Conservation (phyloP, 1,284 basidiomycete genomes). For the Cystobasidiaceae sp. region DNA sequence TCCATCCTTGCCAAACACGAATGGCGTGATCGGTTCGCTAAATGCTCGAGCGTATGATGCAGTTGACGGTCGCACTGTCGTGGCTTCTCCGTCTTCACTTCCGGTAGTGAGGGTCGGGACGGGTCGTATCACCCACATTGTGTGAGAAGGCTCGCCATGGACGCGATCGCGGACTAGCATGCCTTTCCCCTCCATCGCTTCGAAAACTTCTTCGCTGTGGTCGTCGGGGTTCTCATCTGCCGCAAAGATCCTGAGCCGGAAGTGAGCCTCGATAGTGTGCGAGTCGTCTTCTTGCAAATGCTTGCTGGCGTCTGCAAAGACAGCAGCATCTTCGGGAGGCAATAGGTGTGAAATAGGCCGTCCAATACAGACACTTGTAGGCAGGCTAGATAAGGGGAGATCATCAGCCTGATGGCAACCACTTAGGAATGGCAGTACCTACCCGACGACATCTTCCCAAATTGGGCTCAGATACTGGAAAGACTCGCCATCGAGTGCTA, state of each 20-base stretch:
- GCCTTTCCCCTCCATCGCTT: conserved; percentile 85
- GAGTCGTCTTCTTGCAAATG: conserved; percentile 84
- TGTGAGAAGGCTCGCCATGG: conserved; percentile 80
- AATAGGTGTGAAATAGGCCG: conserved; percentile 76
- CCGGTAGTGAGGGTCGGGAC: conserved; percentile 35
- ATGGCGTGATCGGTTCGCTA: conserved; percentile 45
- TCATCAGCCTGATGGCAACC: conserved; percentile 28
- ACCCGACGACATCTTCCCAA: conserved; percentile 89
- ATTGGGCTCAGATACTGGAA: conserved; percentile 92
- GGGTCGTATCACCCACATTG: conserved; percentile 98
- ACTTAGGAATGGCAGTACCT: conserved; percentile 47
- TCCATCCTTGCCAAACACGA: conserved; percentile 63
- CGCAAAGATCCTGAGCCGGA: conserved; percentile 71
- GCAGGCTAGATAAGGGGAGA: conserved; percentile 61
- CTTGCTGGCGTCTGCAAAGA: conserved; percentile 82
- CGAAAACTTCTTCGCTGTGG: conserved; percentile 44
- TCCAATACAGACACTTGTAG: conserved; percentile 74
- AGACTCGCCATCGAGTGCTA: conserved; percentile 80
- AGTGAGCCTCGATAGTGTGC: conserved; percentile 86
- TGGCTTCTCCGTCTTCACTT: conserved; percentile 38
- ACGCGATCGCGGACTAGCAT: conserved; percentile 89
- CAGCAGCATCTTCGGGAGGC: conserved; percentile 72
- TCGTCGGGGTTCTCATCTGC: conserved; percentile 53
- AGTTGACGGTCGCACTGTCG: conserved; percentile 54
- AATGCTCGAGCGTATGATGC: conserved; percentile 36